phyloP scores from a whole-genome alignment of 805 yeast species.

The Candida krabiensis region DNA sequence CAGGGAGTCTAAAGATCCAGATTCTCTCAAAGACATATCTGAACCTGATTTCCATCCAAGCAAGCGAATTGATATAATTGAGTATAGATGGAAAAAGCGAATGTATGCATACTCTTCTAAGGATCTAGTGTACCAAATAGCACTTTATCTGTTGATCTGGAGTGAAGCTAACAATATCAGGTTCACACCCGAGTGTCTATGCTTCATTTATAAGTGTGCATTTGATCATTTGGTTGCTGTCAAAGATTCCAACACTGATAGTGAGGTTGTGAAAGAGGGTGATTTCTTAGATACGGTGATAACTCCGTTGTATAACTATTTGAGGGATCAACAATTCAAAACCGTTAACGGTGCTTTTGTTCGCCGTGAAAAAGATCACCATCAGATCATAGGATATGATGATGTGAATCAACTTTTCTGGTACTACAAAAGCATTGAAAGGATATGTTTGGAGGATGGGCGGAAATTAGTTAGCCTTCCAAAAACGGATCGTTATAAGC shows the following conservation, averaged over 20 bases:
- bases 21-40: conserved; percentile 12
- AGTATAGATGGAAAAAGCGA: conserved; percentile 71
- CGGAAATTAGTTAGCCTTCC: conserved; percentile 30
- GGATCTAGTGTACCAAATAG: conserved; percentile 66
- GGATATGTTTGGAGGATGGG: conserved; percentile 36
- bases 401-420: conserved; percentile 55
- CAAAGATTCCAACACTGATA: conserved; percentile 25
- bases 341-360: conserved; percentile 52
- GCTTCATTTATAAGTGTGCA: conserved; percentile 59
- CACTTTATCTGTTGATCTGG: conserved; percentile 65
- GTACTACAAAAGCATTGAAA: conserved; percentile 39
- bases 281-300: conserved; percentile 41
- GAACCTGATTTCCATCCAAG: conserved; percentile 24
- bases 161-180: conserved; percentile 73
- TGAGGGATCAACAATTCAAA: conserved; percentile 69
- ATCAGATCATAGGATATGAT: conserved; percentile 56
- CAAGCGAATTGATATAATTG: conserved; percentile 65
- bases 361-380: conserved; percentile 70
- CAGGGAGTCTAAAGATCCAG: conserved; percentile 46
- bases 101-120: conserved; percentile 55
- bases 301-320: conserved; percentile 53
- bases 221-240: conserved; percentile 44
- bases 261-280: conserved; percentile 14
- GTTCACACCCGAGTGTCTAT: conserved; percentile 49
- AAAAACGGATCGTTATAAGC: conserved; percentile 32